Evolutionary conservation across 23 red algal species (phyloP).

Genomic region (Gracilaria gracilis): DNA sequence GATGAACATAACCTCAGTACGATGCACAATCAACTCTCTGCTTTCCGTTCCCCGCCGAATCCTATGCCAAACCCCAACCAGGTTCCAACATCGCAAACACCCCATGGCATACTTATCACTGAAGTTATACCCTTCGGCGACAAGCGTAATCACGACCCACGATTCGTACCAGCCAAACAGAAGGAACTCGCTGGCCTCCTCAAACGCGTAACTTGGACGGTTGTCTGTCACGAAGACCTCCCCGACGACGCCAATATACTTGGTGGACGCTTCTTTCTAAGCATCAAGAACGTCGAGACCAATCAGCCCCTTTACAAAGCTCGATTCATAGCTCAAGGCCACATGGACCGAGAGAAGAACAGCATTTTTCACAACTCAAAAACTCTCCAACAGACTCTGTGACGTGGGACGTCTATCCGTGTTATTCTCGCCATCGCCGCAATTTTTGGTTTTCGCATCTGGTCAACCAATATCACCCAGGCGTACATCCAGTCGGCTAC

Average conservation of each 20-base stretch:
- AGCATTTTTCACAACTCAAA: slow-evolving; percentile 39
- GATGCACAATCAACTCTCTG: slow-evolving; percentile 14
- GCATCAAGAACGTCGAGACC: slow-evolving; percentile 44
- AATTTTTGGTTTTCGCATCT: slow-evolving; percentile 67
- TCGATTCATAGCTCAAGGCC: slow-evolving; percentile 48
- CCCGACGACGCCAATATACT: slow-evolving; percentile 25
- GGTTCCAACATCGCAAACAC: neutral
- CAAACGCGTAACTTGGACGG: slow-evolving; percentile 1
- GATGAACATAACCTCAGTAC: neutral
- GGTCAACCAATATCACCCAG: slow-evolving; percentile 41
- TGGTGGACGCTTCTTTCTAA: slow-evolving; percentile 40
- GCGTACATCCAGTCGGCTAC: slow-evolving; percentile 56
- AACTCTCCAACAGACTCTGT: slow-evolving; percentile 27
- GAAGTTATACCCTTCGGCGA: slow-evolving; percentile 38
- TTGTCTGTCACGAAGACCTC: slow-evolving; percentile 28
- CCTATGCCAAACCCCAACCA: neutral
- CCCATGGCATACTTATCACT: slow-evolving; percentile 5
- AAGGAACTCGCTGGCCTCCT: slow-evolving; percentile 52
- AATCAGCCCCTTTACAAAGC: slow-evolving; percentile 39
- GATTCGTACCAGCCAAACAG: slow-evolving; percentile 8
- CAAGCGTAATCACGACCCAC: neutral
- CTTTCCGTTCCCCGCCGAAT: neutral
- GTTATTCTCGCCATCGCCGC: slow-evolving; percentile 40
- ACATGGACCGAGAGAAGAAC: slow-evolving; percentile 15
- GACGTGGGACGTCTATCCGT: slow-evolving; percentile 27